Base-by-base conservation (phyloP, 768 basidiomycete genomes). In the Leucocoprinus birnbaumii region DNA sequence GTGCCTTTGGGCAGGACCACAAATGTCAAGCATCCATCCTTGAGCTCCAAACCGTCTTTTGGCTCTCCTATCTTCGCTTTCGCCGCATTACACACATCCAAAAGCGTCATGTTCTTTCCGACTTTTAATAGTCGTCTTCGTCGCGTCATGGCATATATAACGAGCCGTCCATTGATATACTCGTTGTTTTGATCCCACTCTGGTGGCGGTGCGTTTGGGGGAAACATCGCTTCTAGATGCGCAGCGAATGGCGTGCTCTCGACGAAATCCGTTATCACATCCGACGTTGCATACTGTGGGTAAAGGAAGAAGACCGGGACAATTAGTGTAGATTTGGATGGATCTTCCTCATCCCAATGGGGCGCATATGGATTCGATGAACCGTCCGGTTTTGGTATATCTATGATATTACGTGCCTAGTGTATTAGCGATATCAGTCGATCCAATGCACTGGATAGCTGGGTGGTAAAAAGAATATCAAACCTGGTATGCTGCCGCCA, bases 231-330 rank as follows among this genome's bases (percentile, higher is more conserved):
- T 18, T 77, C 73, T 3, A 98, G 75, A 60, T 94, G 90, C 38
- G 84, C 84, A 7, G 78, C 75, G 68, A 98, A 94, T 2, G 91
- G 80, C 1, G 91, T 87, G 59, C 87, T 82, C 68, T 98, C 95
- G 59, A 84, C 77, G 70, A 96, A 98, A 48, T 86, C 79, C 13
- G 88, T 77, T 59, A 98, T 89, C 55, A 95, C 79, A 69, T 99
- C 97, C 25, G 95, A 92, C 4, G 84, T 92, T 10, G 86, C 83
- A 59, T 94, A 78, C 66, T 93, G 87, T 5, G 97, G 97, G 69
- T 98, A 97, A 57, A 98, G 78, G 71, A 98, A 89, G 75, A 97
- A 91, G 40, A 89, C 86, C 2, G 97, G 96, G 65, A 97, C 67
- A 58, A 96, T 69, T 11, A 96, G 78, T 0, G 84, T 85, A 58